Percentiles rank a stretch among this genome's conserved stretches.
Conservation (phyloP, 495 filamentous ascomycete genomes). For the Darksidea phi region DNA sequence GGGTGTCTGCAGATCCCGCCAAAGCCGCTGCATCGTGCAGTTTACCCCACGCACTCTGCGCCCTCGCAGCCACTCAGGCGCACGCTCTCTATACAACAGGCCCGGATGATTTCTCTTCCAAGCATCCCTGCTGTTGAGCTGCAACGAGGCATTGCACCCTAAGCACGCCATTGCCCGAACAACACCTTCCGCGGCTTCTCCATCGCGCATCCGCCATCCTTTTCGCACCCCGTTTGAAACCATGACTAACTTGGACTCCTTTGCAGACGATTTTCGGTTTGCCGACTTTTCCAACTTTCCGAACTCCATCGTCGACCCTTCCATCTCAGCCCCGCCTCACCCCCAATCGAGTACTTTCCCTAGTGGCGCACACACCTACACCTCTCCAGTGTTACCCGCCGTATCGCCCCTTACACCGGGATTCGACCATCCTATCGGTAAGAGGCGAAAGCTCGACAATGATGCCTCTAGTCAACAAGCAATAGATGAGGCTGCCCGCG, state of each 20-base stretch:
- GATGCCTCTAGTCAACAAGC: conserved; percentile 41
- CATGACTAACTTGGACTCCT: conserved; percentile 37
- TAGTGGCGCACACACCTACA: conserved; percentile 36
- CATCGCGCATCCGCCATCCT: conserved; percentile 1
- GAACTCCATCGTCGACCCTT: conserved; percentile 23
- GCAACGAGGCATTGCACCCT: conserved; percentile 7
- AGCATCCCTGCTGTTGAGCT: neutral
- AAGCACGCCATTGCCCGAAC: conserved; percentile 39
- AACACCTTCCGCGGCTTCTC: conserved; percentile 1
- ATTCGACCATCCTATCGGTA: conserved; percentile 40
- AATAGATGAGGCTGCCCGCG: conserved; percentile 68
- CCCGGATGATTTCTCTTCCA: neutral
- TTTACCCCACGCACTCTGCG: conserved; percentile 17
- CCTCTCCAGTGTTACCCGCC: conserved; percentile 48
- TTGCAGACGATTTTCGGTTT: conserved; percentile 40
- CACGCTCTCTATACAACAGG: neutral
- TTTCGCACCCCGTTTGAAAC: conserved; percentile 4
- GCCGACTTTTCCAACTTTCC: conserved; percentile 35
- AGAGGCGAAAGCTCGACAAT: conserved; percentile 55
- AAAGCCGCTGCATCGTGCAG: conserved; percentile 25
- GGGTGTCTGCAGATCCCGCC: conserved; percentile 29
- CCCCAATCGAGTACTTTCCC: conserved; percentile 44
- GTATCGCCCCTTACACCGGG: conserved; percentile 38
- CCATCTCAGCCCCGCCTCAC: conserved; percentile 51
- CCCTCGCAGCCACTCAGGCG: conserved; percentile 9